Conservation (phyloP, 1,139 yeast genomes). For the Candida sanyaensis region DNA sequence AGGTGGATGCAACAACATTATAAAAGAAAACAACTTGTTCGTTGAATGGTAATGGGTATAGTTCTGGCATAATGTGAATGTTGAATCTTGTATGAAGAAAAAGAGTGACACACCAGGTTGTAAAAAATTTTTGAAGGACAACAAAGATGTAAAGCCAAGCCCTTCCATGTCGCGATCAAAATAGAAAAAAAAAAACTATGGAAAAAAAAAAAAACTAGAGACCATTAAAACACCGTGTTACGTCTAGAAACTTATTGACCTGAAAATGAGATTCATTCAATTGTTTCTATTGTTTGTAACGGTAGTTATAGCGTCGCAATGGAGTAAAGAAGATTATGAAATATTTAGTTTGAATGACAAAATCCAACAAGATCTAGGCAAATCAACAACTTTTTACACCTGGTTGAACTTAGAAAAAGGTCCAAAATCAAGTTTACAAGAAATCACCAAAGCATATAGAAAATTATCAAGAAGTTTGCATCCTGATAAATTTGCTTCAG, state of each 20-base stretch:
- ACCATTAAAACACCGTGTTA: conserved; percentile 3
- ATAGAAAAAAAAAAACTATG: neutral
- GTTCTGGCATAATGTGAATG: conserved; percentile 20
- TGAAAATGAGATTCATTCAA: conserved; percentile 6
- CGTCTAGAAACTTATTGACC: neutral
- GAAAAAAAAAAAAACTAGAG: conserved; percentile 4
- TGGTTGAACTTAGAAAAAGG: conserved; percentile 58
- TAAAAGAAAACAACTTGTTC: conserved; percentile 36
- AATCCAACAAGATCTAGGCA: conserved; percentile 63
- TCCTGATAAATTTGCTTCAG: conserved; percentile 71
- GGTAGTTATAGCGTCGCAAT: conserved; percentile 25
- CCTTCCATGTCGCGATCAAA: neutral
- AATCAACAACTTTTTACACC: conserved; percentile 64
- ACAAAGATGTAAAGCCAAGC: neutral
- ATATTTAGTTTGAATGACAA: conserved; percentile 76
- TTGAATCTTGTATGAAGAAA: neutral
- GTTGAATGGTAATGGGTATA: conserved; percentile 38
- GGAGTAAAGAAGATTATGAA: conserved; percentile 70
- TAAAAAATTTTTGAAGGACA: neutral
- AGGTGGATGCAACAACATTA: conserved; percentile 39
- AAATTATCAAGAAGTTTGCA: conserved; percentile 71
- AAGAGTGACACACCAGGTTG: neutral
- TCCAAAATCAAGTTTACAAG: conserved; percentile 56
- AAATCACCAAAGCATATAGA: conserved; percentile 76
- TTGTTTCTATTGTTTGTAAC: conserved; percentile 17